phyloP scores from a whole-genome alignment of 306 rosid species.

The Vigna radiata region DNA sequence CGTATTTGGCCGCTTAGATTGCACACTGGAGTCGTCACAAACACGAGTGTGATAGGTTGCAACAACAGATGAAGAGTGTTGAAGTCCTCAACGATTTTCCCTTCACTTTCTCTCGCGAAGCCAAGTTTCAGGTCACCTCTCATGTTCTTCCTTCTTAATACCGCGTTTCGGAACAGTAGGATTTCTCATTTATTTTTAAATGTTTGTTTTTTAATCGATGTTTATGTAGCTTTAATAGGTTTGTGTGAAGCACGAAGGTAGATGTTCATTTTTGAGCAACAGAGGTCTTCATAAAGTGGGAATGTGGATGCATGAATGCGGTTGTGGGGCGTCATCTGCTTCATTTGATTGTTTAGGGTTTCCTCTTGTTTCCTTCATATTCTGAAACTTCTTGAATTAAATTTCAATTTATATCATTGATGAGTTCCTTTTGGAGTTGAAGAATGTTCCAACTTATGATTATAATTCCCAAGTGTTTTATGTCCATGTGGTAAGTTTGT shows the following conservation, averaged over 20 bases:
- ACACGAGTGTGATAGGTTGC: constrained; percentile 84
- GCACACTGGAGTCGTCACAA: constrained; percentile 80
- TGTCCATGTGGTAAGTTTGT: constrained; percentile 84
- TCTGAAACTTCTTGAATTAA: constrained; percentile 17
- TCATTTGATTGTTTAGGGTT: constrained; percentile 62
- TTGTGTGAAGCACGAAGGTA: constrained; percentile 70
- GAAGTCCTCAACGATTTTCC: constrained; percentile 73
- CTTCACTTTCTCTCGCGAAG: constrained; percentile 75
- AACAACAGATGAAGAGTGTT: constrained; percentile 67
- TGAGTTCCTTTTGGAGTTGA: constrained; percentile 12
- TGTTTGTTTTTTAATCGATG: not conserved
- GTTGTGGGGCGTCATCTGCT: constrained; percentile 63
- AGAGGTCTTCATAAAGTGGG: constrained; percentile 72
- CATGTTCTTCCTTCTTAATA: constrained; percentile 7
- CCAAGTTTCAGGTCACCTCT: constrained; percentile 65
- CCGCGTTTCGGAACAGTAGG: not conserved
- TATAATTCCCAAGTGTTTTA: constrained; percentile 46
- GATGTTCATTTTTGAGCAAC: constrained; percentile 80
- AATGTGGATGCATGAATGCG: constrained; percentile 85
- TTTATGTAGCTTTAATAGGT: constrained; percentile 53
- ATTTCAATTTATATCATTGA: not conserved
- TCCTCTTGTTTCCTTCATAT: constrained; percentile 40
- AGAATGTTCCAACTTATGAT: constrained; percentile 15
- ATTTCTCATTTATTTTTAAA: not conserved
- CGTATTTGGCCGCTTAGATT: constrained; percentile 54